A percentile compares a stretch with the other conserved stretches of the same genome.
Evolutionary conservation across 257 asterid species (phyloP).

Genomic region (Solanum chmielewskii): DNA sequence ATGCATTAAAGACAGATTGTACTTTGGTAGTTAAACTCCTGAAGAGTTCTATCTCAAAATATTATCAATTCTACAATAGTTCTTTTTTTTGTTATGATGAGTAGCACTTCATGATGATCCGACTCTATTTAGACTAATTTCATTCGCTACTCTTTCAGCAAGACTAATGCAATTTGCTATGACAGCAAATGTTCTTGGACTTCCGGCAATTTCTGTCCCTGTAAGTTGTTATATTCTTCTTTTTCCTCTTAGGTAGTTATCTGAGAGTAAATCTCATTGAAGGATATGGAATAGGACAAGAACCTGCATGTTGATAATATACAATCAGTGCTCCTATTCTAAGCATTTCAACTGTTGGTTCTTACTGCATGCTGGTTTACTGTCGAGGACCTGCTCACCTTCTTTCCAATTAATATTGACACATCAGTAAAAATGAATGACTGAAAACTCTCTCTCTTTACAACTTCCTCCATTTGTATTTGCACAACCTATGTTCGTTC

Average conservation of each 20-base stretch:
- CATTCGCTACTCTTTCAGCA: slow-evolving; percentile 27
- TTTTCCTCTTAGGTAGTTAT: not conserved
- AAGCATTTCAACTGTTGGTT: not conserved
- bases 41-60: not conserved
- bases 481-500: not conserved
- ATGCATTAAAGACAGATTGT: not conserved
- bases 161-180: slow-evolving; percentile 72
- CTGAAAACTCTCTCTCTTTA: not conserved
- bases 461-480: not conserved
- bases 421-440: not conserved
- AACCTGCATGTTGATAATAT: not conserved
- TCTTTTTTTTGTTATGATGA: not conserved
- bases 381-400: not conserved
- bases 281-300: not conserved
- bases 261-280: not conserved
- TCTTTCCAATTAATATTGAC: not conserved
- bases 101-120: not conserved
- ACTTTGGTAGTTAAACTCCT: not conserved
- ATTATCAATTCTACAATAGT: not conserved
- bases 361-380: no score
- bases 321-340: not conserved
- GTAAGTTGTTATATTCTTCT: slow-evolving; percentile 40
- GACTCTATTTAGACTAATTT: not conserved
- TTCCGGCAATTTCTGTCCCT: slow-evolving; percentile 91
- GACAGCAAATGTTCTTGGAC: slow-evolving; percentile 74